A percentile compares a stretch with the other conserved stretches of the same genome.
phyloP scores from a whole-genome alignment of 108 stramenopile species.

The Nitzschia sp. region DNA sequence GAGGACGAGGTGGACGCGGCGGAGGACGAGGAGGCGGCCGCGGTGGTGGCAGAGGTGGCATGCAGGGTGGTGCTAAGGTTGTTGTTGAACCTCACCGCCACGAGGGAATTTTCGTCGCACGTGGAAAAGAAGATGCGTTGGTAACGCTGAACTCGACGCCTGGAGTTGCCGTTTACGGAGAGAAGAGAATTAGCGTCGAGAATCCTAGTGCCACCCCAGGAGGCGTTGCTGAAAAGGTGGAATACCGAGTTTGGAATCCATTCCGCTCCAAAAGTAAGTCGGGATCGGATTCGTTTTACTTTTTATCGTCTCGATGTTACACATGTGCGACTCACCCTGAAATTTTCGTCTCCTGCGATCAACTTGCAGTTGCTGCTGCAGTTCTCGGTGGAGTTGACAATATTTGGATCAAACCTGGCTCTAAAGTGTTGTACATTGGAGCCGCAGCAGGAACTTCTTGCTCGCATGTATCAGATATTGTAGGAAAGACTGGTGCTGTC shows the following conservation, averaged over 20 bases:
- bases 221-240: conserved; percentile 92
- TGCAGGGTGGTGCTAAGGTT: conserved; percentile 96
- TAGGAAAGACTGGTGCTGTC: conserved; percentile 96
- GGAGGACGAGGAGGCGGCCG: conserved; percentile 67
- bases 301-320: background rate
- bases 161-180: conserved; percentile 98
- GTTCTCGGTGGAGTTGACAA: conserved; percentile 98
- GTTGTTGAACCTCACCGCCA: conserved; percentile 96
- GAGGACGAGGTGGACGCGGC: conserved; percentile 51
- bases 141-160: conserved; percentile 98
- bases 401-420: conserved; percentile 96
- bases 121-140: conserved; percentile 98
- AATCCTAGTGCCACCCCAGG: conserved; percentile 71
- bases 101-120: conserved; percentile 97
- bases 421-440: conserved; percentile 98
- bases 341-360: too few species aligned
- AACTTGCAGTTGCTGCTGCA: conserved; percentile 97
- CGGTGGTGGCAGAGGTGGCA: conserved; percentile 68
- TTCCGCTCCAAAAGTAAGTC: conserved; percentile 97
- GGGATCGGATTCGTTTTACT: background rate
- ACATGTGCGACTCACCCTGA: background rate
- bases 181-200: conserved; percentile 96
- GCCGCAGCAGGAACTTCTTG: conserved; percentile 99
- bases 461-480: conserved; percentile 98
- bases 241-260: conserved; percentile 99